A percentile compares a stretch with the other conserved stretches of the same genome.
Evolutionary conservation across 2,329 filamentous ascomycete genomes (phyloP).

Genomic region (Calonectria naviculata): DNA sequence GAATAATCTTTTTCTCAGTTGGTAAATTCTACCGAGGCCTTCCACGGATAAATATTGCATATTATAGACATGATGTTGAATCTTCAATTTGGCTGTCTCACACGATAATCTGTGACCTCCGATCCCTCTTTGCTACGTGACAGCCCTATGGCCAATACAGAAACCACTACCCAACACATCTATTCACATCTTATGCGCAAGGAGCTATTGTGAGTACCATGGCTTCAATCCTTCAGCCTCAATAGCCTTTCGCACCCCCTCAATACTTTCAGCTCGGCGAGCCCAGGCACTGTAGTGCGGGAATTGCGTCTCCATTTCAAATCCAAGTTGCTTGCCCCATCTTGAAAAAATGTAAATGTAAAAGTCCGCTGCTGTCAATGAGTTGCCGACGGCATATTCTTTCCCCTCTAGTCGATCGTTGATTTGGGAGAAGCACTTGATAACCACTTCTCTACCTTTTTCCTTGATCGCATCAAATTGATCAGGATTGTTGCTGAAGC

Average conservation of each 20-base stretch:
- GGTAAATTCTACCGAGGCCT: too few relatives aligned
- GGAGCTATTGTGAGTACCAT: neutral
- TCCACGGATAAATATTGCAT: too few relatives aligned
- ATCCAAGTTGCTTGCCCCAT: slow-evolving; percentile 16
- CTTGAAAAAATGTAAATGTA: slow-evolving; percentile 35
- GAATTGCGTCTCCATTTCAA: slow-evolving; percentile 26
- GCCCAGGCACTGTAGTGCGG: slow-evolving; percentile 2
- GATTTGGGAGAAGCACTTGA: slow-evolving; percentile 18
- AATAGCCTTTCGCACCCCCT: slow-evolving; percentile 19
- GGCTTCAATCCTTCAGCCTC: slow-evolving; percentile 16
- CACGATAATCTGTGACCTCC: too few relatives aligned
- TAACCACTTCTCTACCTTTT: slow-evolving; percentile 1
- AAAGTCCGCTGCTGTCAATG: slow-evolving; percentile 31
- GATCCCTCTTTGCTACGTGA: too few relatives aligned
- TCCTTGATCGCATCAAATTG: neutral
- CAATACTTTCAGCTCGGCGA: neutral
- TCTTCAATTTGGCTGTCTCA: too few relatives aligned
- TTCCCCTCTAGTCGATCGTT: neutral
- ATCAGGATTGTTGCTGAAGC: slow-evolving; percentile 39
- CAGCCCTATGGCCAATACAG: too few relatives aligned
- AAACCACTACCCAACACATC: too few relatives aligned
- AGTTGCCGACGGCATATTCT: slow-evolving; percentile 17
- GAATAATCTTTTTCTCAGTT: too few relatives aligned
- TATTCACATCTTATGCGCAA: too few relatives aligned
- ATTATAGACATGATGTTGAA: too few relatives aligned